Conservation (phyloP, 106 monocot genomes). For the Apostasia ramifera region DNA sequence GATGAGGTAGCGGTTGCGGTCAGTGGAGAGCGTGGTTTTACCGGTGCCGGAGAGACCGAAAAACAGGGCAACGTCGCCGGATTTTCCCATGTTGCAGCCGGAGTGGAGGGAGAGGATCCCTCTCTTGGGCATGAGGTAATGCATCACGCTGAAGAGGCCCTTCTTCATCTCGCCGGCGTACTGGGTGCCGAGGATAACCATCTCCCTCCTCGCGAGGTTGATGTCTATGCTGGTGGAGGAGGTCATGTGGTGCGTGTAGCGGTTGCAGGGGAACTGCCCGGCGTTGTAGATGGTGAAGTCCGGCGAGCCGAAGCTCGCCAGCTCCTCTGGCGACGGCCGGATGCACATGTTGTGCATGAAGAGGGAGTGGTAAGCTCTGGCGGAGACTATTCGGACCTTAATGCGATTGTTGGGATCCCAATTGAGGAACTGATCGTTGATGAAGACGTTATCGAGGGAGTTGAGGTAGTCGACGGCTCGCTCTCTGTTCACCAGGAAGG, state of each 20-base stretch:
- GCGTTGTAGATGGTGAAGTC: slow-evolving; percentile 90
- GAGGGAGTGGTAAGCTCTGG: slow-evolving; percentile 79
- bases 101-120: slow-evolving; percentile 66
- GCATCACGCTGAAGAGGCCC: slow-evolving; percentile 83
- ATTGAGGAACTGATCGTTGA: slow-evolving; percentile 87
- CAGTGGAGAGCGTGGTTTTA: slow-evolving; percentile 73
- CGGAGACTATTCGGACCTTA: slow-evolving; percentile 82
- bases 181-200: slow-evolving; percentile 81
- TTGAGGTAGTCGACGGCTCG: slow-evolving; percentile 83
- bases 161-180: slow-evolving; percentile 95
- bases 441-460: slow-evolving; percentile 81
- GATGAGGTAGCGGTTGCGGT: slow-evolving; percentile 60
- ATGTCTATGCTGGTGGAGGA: slow-evolving; percentile 82
- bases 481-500: slow-evolving; percentile 74
- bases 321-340: slow-evolving; percentile 71
- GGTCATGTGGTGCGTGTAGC: slow-evolving; percentile 92
- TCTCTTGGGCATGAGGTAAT: slow-evolving; percentile 80
- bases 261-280: slow-evolving; percentile 79
- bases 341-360: slow-evolving; percentile 97
- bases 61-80: slow-evolving; percentile 78
- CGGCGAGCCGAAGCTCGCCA: slow-evolving; percentile 70
- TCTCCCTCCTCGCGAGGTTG: slow-evolving; percentile 70
- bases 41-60: slow-evolving; percentile 80
- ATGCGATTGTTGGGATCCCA: slow-evolving; percentile 70
- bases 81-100: slow-evolving; percentile 73